phyloP scores from a whole-genome alignment of 495 filamentous ascomycete genomes.

The Apiosordaria backusii region DNA sequence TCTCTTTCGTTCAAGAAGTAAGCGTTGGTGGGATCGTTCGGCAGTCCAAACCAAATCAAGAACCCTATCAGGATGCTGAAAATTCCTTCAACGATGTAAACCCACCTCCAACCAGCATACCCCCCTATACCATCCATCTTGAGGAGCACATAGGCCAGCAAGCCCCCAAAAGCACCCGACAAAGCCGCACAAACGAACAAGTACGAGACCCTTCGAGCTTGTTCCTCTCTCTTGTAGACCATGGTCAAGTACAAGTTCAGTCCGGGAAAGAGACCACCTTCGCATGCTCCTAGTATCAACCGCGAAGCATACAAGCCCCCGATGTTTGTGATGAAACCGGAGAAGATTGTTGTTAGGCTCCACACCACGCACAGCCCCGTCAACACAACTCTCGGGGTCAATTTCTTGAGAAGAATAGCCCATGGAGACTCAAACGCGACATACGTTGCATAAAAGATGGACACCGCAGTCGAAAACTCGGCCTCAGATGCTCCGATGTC shows the following conservation, averaged over 20 bases:
- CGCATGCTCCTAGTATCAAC: constrained; percentile 53
- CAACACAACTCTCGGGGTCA: constrained; percentile 57
- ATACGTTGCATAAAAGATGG: constrained; percentile 84
- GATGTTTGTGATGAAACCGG: constrained; percentile 50
- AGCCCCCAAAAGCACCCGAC: constrained; percentile 74
- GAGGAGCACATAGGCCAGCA: constrained; percentile 65
- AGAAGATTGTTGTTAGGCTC: constrained; percentile 52
- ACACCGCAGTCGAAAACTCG: constrained; percentile 59
- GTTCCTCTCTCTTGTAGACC: constrained; percentile 59
- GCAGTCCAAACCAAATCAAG: constrained; percentile 57
- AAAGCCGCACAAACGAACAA: constrained; percentile 80
- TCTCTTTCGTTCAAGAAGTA: constrained; percentile 52
- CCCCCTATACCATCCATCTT: constrained; percentile 66
- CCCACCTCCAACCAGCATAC: constrained; percentile 70
- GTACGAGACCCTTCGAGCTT: constrained; percentile 57
- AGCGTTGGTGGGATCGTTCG: constrained; percentile 48
- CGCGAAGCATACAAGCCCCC: constrained; percentile 49
- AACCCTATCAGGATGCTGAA: constrained; percentile 62
- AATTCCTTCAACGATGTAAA: constrained; percentile 71
- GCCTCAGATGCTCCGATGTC: constrained; percentile 54
- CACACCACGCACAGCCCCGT: constrained; percentile 57
- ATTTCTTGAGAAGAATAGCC: constrained; percentile 70
- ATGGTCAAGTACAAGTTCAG: constrained; percentile 81
- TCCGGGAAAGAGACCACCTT: constrained; percentile 70
- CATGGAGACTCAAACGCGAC: constrained; percentile 71